Evolutionary conservation across 2,329 filamentous ascomycete genomes (phyloP).

Genomic region (Knufia petricola): DNA sequence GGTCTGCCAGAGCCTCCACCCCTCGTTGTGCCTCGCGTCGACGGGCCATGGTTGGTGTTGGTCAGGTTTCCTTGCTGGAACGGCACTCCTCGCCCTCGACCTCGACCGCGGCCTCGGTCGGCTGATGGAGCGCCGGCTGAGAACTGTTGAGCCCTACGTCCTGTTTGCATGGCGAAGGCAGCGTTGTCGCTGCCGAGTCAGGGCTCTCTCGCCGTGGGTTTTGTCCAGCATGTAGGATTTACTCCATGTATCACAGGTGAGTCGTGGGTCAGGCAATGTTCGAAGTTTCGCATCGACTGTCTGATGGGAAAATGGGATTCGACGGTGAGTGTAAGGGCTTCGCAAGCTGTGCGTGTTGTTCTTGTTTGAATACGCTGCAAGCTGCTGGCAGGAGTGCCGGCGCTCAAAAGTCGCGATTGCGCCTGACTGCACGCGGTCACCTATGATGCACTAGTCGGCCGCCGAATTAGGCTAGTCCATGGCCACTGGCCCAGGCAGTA

Average conservation of each 20-base stretch:
- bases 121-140: not conserved
- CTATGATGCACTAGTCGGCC: not conserved
- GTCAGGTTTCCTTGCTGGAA: not conserved
- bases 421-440: not conserved
- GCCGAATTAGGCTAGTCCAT: not conserved
- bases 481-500: not conserved
- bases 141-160: not conserved
- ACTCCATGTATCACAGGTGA: not conserved
- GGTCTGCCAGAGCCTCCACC: not conserved
- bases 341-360: too few relatives aligned
- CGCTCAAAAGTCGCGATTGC: not conserved
- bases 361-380: not conserved
- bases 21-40: not conserved
- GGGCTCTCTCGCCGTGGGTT: not conserved
- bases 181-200: conserved; percentile 1
- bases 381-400: not conserved
- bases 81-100: conserved; percentile 1
- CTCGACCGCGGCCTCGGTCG: not conserved
- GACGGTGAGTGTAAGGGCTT: too few relatives aligned
- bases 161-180: conserved; percentile 3
- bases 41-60: not conserved
- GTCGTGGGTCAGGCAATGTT: too few relatives aligned
- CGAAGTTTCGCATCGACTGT: too few relatives aligned
- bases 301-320: too few relatives aligned
- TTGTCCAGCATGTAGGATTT: conserved; percentile 3